Conservation (phyloP, 2,329 filamentous ascomycete genomes). For the Diaporthe eres region DNA sequence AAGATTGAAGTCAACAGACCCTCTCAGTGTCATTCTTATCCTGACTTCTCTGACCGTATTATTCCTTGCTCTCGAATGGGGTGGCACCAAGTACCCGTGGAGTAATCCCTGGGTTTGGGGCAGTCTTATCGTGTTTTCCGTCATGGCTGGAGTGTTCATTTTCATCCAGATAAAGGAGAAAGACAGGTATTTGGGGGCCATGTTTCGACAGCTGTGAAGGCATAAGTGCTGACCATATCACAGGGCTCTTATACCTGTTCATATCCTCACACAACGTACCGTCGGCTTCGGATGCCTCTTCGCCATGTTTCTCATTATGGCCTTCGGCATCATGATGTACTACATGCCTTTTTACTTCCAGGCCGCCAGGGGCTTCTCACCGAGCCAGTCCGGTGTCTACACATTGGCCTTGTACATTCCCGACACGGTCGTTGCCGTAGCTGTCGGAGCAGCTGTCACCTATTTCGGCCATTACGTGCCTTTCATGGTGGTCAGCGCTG, state of each 20-base stretch:
- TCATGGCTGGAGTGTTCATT: not conserved
- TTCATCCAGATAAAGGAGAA: conserved; percentile 14
- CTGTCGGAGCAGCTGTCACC: not conserved
- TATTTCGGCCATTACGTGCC: conserved; percentile 6
- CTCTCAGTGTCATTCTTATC: not conserved
- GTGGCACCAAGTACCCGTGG: not conserved
- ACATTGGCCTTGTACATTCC: not conserved
- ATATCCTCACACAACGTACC: conserved; percentile 5
- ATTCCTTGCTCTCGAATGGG: conserved; percentile 12
- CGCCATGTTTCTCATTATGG: not conserved
- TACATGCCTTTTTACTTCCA: conserved; percentile 22
- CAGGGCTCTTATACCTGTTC: conserved; percentile 11
- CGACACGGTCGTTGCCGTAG: not conserved
- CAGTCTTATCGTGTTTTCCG: not conserved
- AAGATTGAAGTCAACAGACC: conserved; percentile 2
- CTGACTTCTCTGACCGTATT: not conserved
- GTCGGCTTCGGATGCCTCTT: conserved; percentile 12
- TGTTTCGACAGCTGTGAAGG: fast-evolving
- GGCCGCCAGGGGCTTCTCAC: not conserved
- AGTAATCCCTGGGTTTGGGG: not conserved
- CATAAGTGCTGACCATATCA: not conserved
- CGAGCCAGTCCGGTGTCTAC: not conserved
- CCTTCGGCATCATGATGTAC: not conserved
- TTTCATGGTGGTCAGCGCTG: conserved; percentile 1
- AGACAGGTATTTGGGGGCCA: not conserved